phyloP scores from a whole-genome alignment of 371 early-diverging fungal species.

The Nematocida major region DNA sequence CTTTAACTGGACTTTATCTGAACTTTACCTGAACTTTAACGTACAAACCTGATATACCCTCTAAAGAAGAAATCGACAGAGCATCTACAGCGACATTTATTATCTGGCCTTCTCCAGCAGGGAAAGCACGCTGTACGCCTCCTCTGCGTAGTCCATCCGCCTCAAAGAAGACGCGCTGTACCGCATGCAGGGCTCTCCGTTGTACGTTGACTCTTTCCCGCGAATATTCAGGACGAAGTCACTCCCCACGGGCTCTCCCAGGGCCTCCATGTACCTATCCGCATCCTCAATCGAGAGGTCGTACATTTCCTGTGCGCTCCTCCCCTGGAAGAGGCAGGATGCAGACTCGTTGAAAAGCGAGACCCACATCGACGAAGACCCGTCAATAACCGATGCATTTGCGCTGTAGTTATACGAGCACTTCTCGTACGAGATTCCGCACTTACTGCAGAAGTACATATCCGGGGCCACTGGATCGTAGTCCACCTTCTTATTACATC shows the following conservation, averaged over 20 bases:
- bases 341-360: slow-evolving; percentile 77
- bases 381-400: slow-evolving; percentile 70
- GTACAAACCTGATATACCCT: too few relatives aligned
- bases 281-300: neutral
- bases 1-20: neutral
- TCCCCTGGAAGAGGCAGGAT: slow-evolving; percentile 69
- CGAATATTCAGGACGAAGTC: slow-evolving; percentile 5
- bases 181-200: slow-evolving; percentile 2
- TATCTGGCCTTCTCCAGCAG: neutral
- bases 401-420: slow-evolving; percentile 69
- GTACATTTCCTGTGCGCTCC: slow-evolving; percentile 65
- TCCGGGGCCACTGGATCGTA: slow-evolving; percentile 63
- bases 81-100: too few relatives aligned
- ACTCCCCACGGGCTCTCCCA: neutral
- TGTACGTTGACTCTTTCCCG: neutral
- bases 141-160: slow-evolving; percentile 7
- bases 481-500: slow-evolving; percentile 75
- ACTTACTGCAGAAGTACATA: slow-evolving; percentile 77
- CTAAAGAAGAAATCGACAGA: too few relatives aligned
- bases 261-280: neutral
- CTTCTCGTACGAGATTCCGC: slow-evolving; percentile 67
- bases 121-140: neutral
- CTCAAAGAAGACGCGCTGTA: slow-evolving; percentile 2
- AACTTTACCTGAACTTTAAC: too few relatives aligned
- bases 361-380: slow-evolving; percentile 73